phyloP scores from a whole-genome alignment of 371 early-diverging fungal species.

The Syncephalastrum contaminatum region DNA sequence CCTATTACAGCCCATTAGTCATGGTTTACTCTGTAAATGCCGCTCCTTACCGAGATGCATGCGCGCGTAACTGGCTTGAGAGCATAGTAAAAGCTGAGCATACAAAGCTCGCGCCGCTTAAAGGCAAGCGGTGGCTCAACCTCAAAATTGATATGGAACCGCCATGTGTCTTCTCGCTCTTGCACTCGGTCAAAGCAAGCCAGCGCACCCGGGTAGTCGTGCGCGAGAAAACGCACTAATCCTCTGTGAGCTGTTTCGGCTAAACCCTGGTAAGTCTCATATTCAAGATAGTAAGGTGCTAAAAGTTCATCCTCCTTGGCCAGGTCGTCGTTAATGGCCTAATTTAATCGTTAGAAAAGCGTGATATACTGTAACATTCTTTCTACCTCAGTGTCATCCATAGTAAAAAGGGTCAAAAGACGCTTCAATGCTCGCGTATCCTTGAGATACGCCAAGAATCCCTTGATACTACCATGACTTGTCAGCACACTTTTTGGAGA shows the following conservation, averaged over 20 bases:
- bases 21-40: no score
- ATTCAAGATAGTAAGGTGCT: slow-evolving; percentile 22
- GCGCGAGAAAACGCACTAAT: slow-evolving; percentile 15
- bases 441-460: slow-evolving; percentile 19
- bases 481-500: no score
- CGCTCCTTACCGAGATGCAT: no score
- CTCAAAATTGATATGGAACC: no score
- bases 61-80: no score
- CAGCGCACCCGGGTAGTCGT: slow-evolving; percentile 19
- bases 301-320: slow-evolving; percentile 11
- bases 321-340: not conserved
- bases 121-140: no score
- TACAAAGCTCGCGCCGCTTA: no score
- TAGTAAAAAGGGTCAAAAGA: slow-evolving; percentile 8
- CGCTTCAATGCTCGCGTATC: slow-evolving; percentile 10
- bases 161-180: slow-evolving; percentile 31
- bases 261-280: slow-evolving; percentile 18
- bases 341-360: not conserved
- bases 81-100: slow-evolving; percentile 1
- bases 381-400: not conserved
- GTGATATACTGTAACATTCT: not conserved
- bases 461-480: not conserved
- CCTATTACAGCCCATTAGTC: slow-evolving; percentile 8
- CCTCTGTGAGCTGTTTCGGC: slow-evolving; percentile 17
- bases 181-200: slow-evolving; percentile 24